A percentile compares a stretch with the other conserved stretches of the same genome.
Conservation (phyloP, 345 rosid genomes). For the Brassica rapa region DNA sequence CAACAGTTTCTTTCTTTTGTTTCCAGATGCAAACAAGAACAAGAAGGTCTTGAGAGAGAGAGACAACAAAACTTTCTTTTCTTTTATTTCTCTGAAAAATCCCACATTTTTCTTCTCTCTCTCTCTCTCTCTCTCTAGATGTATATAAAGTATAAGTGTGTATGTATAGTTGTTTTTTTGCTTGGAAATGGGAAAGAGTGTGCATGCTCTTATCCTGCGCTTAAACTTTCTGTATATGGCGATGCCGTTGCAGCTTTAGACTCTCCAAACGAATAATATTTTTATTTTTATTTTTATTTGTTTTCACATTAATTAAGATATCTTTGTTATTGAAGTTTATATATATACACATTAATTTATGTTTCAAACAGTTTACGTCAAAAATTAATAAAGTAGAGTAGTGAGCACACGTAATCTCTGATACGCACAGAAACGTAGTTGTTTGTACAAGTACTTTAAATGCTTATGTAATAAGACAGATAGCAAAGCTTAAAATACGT, state of each 20-base stretch:
- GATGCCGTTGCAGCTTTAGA: conserved; percentile 84
- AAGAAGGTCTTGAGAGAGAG: conserved; percentile 25
- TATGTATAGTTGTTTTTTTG: conserved; percentile 34
- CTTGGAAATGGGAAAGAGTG: conserved; percentile 58
- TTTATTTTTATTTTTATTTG: conserved; percentile 16
- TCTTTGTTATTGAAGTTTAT: not conserved
- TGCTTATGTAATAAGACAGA: conserved; percentile 33
- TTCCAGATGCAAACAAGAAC: conserved; percentile 41
- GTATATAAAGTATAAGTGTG: conserved; percentile 19
- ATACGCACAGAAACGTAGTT: conserved; percentile 42
- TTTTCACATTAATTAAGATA: conserved; percentile 19
- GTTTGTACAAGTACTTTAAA: conserved; percentile 41
- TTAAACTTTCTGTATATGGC: conserved; percentile 61
- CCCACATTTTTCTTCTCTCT: conserved; percentile 35
- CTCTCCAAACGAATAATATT: conserved; percentile 41
- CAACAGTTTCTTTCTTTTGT: conserved; percentile 32
- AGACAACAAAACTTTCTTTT: conserved; percentile 15
- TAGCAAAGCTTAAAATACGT: conserved; percentile 11
- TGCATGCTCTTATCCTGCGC: conserved; percentile 70
- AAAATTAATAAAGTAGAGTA: conserved; percentile 45
- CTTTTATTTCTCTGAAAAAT: conserved; percentile 12
- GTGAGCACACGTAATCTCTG: conserved; percentile 59
- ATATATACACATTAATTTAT: not conserved
- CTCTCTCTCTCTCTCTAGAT: conserved; percentile 29
- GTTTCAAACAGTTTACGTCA: conserved; percentile 43